These are phyloP conservation scores for Dicorynia guianensis DNA, from an alignment of 306 rosid species.

Conservation along the genomic window DNA sequence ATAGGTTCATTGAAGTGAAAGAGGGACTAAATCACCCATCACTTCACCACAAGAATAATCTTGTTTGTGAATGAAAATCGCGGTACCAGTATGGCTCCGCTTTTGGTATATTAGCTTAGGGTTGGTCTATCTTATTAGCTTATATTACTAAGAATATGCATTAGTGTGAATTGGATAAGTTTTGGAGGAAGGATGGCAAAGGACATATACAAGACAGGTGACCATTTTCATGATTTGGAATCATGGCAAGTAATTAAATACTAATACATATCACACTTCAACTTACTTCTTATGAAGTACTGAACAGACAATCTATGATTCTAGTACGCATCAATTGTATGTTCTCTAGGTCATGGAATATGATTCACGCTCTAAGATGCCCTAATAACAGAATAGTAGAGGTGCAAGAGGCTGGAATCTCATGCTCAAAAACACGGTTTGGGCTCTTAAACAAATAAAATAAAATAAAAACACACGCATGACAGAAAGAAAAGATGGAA, in stretches of 20 bases:
- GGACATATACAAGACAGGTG: neutral
- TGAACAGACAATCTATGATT: neutral
- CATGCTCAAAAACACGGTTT: neutral
- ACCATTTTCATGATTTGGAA: slow-evolving; percentile 1
- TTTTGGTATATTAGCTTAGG: slow-evolving; percentile 1
- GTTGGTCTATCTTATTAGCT: neutral
- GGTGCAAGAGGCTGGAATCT: slow-evolving; percentile 1
- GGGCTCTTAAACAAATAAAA: neutral
- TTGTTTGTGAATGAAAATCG: slow-evolving; percentile 17
- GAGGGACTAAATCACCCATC: slow-evolving; percentile 25
- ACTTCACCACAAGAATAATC: neutral
- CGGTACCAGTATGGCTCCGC: slow-evolving; percentile 10
- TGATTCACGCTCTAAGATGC: slow-evolving; percentile 43
- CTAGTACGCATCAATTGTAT: neutral
- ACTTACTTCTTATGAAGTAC: neutral
- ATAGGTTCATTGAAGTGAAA: slow-evolving; percentile 40
- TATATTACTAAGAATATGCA: slow-evolving; percentile 27
- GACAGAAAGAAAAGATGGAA: too few species aligned
- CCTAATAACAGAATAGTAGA: slow-evolving; percentile 21
- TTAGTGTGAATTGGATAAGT: slow-evolving; percentile 5
- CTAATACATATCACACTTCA: neutral
- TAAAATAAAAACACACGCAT: neutral
- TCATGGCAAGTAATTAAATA: neutral
- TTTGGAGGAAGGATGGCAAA: neutral
- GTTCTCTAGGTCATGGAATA: slow-evolving; percentile 36